A percentile compares a stretch with the other conserved stretches of the same genome.
phyloP scores from a whole-genome alignment of 2,329 filamentous ascomycete species.

The Fusarium miscanthi region DNA sequence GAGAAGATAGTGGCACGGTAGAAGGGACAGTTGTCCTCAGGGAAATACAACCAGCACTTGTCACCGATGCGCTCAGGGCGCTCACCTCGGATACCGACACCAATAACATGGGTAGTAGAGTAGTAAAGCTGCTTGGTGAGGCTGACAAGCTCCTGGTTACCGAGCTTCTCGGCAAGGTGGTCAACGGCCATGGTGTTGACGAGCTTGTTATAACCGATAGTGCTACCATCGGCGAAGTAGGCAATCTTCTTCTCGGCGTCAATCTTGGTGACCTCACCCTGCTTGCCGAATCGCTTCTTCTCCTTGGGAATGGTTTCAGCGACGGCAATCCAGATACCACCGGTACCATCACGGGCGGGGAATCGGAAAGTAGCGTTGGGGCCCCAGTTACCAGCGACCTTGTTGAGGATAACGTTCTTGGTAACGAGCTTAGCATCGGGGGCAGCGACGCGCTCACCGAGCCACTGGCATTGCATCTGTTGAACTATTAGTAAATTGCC shows the following conservation, averaged over 20 bases:
- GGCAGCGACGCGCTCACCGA: slow-evolving; percentile 97
- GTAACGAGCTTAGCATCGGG: slow-evolving; percentile 95
- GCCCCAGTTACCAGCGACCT: slow-evolving; percentile 97
- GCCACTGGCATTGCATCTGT: slow-evolving; percentile 99
- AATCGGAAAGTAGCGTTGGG: slow-evolving; percentile 99
- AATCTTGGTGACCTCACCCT: slow-evolving; percentile 86
- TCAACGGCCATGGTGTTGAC: slow-evolving; percentile 98
- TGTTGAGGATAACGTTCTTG: slow-evolving; percentile 94
- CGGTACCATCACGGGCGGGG: slow-evolving; percentile 93
- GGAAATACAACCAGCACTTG: slow-evolving; percentile 99
- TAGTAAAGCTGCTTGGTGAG: slow-evolving; percentile 95
- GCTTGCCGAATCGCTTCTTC: slow-evolving; percentile 90
- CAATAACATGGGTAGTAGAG: slow-evolving; percentile 96
- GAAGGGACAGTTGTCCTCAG: slow-evolving; percentile 98
- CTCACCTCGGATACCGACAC: slow-evolving; percentile 90
- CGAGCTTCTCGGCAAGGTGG: slow-evolving; percentile 86
- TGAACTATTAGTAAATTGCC: slow-evolving; percentile 17
- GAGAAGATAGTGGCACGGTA: slow-evolving; percentile 99
- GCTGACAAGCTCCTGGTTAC: slow-evolving; percentile 82
- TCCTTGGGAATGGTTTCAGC: slow-evolving; percentile 91
- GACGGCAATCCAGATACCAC: slow-evolving; percentile 98
- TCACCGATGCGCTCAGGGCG: slow-evolving; percentile 97
- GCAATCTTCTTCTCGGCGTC: slow-evolving; percentile 88
- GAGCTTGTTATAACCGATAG: slow-evolving; percentile 90
- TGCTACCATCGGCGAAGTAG: slow-evolving; percentile 84